These are phyloP conservation scores for Eutypella sp. DNA, from an alignment of 2,329 filamentous ascomycete species.

Conservation along the genomic window DNA sequence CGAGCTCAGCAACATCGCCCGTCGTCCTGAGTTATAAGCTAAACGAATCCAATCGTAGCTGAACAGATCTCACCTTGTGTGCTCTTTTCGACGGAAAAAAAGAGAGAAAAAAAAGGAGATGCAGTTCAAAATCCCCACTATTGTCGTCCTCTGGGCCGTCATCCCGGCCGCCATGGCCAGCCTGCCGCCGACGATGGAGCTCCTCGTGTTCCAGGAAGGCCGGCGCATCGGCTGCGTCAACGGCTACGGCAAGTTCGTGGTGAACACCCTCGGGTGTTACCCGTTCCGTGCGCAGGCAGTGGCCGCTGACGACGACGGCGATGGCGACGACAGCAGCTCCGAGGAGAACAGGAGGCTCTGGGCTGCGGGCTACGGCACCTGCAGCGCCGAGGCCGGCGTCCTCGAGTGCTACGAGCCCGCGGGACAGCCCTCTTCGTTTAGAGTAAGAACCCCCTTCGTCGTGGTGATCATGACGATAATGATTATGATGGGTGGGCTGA, in stretches of 20 bases:
- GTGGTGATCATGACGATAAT: neutral
- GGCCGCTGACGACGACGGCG: too few species aligned
- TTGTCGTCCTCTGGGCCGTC: slow-evolving; percentile 3
- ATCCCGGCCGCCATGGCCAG: slow-evolving; percentile 1
- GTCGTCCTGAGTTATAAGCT: too few species aligned
- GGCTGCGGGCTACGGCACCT: slow-evolving; percentile 1
- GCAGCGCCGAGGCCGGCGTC: slow-evolving; percentile 3
- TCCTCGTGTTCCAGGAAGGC: slow-evolving; percentile 5
- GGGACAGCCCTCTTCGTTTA: slow-evolving; percentile 1
- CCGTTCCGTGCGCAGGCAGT: slow-evolving; percentile 3
- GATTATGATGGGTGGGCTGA: neutral
- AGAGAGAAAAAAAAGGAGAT: too few species aligned
- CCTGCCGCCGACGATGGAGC: slow-evolving; percentile 4
- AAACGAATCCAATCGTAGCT: too few species aligned
- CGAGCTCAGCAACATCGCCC: too few species aligned
- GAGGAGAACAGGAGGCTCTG: slow-evolving; percentile 2
- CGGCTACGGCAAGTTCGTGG: slow-evolving; percentile 5
- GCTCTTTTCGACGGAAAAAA: neutral
- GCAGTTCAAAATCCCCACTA: slow-evolving; percentile 3
- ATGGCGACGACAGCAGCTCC: slow-evolving; percentile 2
- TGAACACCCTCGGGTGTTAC: neutral
- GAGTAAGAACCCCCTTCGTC: neutral
- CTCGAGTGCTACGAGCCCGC: slow-evolving; percentile 2
- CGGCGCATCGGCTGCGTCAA: slow-evolving; percentile 7
- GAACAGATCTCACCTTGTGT: too few species aligned